Base-by-base conservation (phyloP, 805 yeast genomes). In the Spathaspora hagerdaliae region DNA sequence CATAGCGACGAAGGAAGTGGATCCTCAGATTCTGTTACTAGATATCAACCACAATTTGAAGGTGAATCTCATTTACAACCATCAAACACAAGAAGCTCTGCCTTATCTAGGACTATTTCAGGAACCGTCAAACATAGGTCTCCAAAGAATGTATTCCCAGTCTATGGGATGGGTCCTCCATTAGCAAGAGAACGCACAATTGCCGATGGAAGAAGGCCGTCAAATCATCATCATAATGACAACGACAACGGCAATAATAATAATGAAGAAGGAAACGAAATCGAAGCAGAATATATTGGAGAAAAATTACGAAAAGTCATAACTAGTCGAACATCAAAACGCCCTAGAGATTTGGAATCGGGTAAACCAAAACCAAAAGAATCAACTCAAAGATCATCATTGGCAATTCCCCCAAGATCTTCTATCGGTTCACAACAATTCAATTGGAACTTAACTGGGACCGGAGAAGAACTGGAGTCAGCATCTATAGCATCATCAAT, bases 71-170 rank as follows among this genome's bases (percentile, higher is more conserved):
- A 29, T 10, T 13, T 35, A 14, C 31, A 31, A 11, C 31, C 37
- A 35, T 27, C 44, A n/a, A 27, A 42, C n/a, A 45, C 60, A 4
- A 42, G 50, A 15, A 13, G 38, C 13, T 46, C 58, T 12, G 42
- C 48, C 1, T 19, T 19, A 13, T 48, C 53, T 5, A 42, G 52
- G 11, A 35, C 37, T 2, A 7, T 32, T 19, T 31, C 42, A n/a
- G 15, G 27, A 32, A 27, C 41, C 12, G 31, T 15, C 8, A 29
- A 29, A 31, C 34, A 31, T 6, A 57, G 59, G 39, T 83, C 90
- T 1, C 95, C 92, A 3, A 78, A 78, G 26, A 88, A 88, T 49
- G 90, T 85, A 1, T 86, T 85, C 64, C 94, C 95, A 0, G 91
- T 86, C 2, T 71, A 72, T 53, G 92, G 87, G 1, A 85, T 86